These are phyloP conservation scores for Chara braunii DNA, from an alignment of 139 green algal genomes.

Conservation along the genomic window DNA sequence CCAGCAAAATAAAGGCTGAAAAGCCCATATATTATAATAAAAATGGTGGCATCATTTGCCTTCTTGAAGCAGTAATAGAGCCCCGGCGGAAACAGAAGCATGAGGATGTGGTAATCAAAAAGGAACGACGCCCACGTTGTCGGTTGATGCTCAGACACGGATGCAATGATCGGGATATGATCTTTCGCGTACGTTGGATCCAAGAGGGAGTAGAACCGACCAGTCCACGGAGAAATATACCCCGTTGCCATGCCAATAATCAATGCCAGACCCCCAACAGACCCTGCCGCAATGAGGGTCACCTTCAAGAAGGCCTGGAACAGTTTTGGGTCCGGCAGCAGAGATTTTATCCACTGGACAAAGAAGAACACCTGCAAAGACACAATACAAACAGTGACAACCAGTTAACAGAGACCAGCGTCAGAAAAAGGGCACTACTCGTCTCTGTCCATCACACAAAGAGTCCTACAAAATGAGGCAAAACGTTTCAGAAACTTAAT, in stretches of 20 bases:
- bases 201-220: slow-evolving; percentile 53
- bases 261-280: slow-evolving; percentile 7
- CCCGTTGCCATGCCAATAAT: slow-evolving; percentile 27
- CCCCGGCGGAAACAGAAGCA: slow-evolving; percentile 40
- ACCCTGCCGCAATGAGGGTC: slow-evolving; percentile 8
- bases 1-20: slow-evolving; percentile 46
- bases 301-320: slow-evolving; percentile 34
- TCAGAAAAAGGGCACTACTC: too few relatives aligned
- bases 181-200: slow-evolving; percentile 58
- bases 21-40: slow-evolving; percentile 31
- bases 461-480: too few relatives aligned
- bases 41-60: slow-evolving; percentile 39
- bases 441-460: too few relatives aligned
- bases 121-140: slow-evolving; percentile 58
- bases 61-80: slow-evolving; percentile 43
- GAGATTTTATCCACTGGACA: slow-evolving; percentile 20
- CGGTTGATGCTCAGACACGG: slow-evolving; percentile 58
- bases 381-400: not conserved
- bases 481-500: too few relatives aligned
- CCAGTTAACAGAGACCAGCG: slow-evolving; percentile 2
- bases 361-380: slow-evolving; percentile 35
- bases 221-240: slow-evolving; percentile 56
- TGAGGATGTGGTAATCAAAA: slow-evolving; percentile 54
- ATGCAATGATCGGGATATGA: slow-evolving; percentile 58
- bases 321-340: slow-evolving; percentile 37